Evolutionary conservation across 768 basidiomycete species (phyloP).

Genomic region (Lactifluus subvellereus): DNA sequence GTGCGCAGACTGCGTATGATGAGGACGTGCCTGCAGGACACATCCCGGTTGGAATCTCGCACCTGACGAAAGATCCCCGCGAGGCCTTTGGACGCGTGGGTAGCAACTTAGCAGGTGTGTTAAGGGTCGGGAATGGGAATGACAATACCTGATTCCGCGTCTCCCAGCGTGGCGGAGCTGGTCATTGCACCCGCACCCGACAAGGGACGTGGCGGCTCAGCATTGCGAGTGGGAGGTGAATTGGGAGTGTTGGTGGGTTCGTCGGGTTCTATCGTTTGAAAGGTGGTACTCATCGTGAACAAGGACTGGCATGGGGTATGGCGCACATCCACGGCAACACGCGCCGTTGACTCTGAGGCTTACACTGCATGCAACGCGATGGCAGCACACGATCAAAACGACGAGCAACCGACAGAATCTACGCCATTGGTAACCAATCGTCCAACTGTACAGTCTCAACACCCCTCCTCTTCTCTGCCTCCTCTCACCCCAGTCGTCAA

Average conservation of each 20-base stretch:
- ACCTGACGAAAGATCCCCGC: slow-evolving; percentile 76
- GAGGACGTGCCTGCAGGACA: not conserved
- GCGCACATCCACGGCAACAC: too few species aligned
- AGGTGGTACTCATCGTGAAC: slow-evolving; percentile 44
- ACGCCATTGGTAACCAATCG: slow-evolving; percentile 16
- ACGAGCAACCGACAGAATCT: slow-evolving; percentile 18
- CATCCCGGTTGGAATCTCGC: slow-evolving; percentile 15
- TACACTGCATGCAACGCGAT: not conserved
- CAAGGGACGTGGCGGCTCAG: slow-evolving; percentile 26
- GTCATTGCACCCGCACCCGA: slow-evolving; percentile 46
- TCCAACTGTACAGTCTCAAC: not conserved
- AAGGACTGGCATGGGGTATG: not conserved
- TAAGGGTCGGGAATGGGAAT: not conserved
- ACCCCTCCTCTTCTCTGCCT: not conserved
- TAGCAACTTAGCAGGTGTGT: not conserved
- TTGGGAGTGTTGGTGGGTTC: slow-evolving; percentile 46
- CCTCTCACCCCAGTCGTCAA: slow-evolving; percentile 17
- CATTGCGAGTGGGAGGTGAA: not conserved
- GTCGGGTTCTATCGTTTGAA: slow-evolving; percentile 68
- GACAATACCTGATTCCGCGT: slow-evolving; percentile 70
- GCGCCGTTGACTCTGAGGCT: too few species aligned
- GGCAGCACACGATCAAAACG: not conserved
- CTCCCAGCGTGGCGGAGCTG: slow-evolving; percentile 41
- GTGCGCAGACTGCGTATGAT: slow-evolving; percentile 56
- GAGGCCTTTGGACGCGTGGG: slow-evolving; percentile 41